Percentiles rank a stretch among this genome's conserved stretches.
Conservation (phyloP, 352 stramenopile genomes). For the Pythium guiyangense region DNA sequence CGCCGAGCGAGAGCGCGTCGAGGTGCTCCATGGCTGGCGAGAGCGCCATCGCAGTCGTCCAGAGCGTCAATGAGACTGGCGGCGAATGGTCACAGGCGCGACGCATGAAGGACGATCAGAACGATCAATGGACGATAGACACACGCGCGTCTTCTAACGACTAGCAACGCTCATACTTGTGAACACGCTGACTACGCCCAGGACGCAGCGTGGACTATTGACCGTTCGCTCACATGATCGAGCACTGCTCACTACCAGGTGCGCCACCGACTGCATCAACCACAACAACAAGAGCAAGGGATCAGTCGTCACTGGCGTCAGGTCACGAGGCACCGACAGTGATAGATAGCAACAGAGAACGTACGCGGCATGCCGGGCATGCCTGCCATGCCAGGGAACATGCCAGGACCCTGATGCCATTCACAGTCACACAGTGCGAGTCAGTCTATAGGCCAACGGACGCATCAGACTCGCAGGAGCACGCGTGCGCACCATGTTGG, state of each 20-base stretch:
- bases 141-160: too few relatives aligned
- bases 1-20: slow-evolving; percentile 58
- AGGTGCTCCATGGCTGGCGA: slow-evolving; percentile 17
- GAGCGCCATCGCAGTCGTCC: slow-evolving; percentile 6
- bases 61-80: too few relatives aligned
- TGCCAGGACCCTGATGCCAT: slow-evolving; percentile 43
- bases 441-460: not conserved
- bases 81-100: not conserved
- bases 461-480: too few relatives aligned
- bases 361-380: slow-evolving; percentile 76
- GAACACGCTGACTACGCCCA: too few relatives aligned
- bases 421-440: slow-evolving; percentile 3
- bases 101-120: not conserved
- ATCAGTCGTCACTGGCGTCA: too few relatives aligned
- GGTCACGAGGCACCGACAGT: too few relatives aligned
- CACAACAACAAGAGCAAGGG: too few relatives aligned
- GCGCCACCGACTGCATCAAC: slow-evolving; percentile 34
- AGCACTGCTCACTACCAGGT: slow-evolving; percentile 71
- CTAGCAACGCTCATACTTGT: too few relatives aligned
- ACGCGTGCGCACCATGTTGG: slow-evolving; percentile 89
- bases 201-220: too few relatives aligned
- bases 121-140: too few relatives aligned
- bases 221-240: slow-evolving; percentile 64
- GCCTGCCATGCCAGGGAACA: slow-evolving; percentile 81
- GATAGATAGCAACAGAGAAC: slow-evolving; percentile 8